A percentile compares a stretch with the other conserved stretches of the same genome.
These are phyloP conservation scores for Phytophthora boehmeriae DNA, from an alignment of 352 stramenopile species.

Conservation along the genomic window DNA sequence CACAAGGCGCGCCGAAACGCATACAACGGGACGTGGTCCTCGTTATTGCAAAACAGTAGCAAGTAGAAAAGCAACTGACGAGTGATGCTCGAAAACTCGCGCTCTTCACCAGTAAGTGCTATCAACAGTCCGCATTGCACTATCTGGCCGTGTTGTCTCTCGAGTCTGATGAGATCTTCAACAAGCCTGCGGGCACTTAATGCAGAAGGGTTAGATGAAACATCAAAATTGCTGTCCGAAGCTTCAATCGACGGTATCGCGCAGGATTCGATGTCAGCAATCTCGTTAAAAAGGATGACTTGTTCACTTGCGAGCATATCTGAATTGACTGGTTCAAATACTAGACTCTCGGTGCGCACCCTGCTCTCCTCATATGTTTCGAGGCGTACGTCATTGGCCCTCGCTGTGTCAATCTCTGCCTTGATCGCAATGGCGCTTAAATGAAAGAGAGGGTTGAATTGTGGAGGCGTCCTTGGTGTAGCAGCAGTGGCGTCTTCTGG, in stretches of 20 bases:
- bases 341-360: neutral
- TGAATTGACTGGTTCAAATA: neutral
- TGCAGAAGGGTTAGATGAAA: neutral
- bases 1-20: conserved; percentile 3
- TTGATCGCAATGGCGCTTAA: conserved; percentile 41
- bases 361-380: neutral
- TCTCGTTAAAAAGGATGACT: conserved; percentile 22
- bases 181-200: conserved; percentile 1
- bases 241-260: neutral
- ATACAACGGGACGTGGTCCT: conserved; percentile 17
- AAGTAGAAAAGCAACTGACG: conserved; percentile 14
- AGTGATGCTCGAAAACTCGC: conserved; percentile 3
- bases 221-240: conserved; percentile 3
- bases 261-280: conserved; percentile 12
- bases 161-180: conserved; percentile 14
- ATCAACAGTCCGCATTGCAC: conserved; percentile 15
- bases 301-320: conserved; percentile 7
- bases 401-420: conserved; percentile 16
- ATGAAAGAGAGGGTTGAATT: conserved; percentile 42
- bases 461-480: neutral
- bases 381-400: conserved; percentile 1
- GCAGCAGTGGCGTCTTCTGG: conserved; percentile 14
- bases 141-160: conserved; percentile 11
- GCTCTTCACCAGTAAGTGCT: neutral
- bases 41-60: conserved; percentile 20